Evolutionary conservation across 768 basidiomycete species (phyloP).

Genomic region (Nidularia pulvinata): DNA sequence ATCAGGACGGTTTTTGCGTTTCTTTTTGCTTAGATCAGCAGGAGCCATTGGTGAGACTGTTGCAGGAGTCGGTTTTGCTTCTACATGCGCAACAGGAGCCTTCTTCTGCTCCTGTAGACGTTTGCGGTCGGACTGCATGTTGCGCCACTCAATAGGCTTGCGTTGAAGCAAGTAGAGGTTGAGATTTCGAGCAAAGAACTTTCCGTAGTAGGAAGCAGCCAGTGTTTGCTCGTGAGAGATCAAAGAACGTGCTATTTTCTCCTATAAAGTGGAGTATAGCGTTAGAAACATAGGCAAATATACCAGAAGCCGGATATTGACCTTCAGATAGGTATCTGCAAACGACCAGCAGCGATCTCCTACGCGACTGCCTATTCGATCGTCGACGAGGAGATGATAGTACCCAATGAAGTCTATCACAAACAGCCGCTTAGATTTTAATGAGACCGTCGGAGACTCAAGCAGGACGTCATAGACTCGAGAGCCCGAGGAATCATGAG

Average conservation of each 20-base stretch:
- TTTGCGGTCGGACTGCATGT: constrained; percentile 53
- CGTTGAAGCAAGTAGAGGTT: constrained; percentile 79
- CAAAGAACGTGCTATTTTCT: constrained; percentile 88
- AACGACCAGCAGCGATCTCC: constrained; percentile 90
- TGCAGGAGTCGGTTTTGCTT: constrained; percentile 4
- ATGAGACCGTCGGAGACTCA: constrained; percentile 62
- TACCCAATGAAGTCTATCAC: constrained; percentile 77
- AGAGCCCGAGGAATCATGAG: constrained; percentile 61
- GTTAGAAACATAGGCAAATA: constrained; percentile 2
- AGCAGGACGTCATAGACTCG: constrained; percentile 81
- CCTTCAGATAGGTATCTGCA: constrained; percentile 93
- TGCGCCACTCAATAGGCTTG: constrained; percentile 84
- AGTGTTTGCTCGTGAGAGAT: constrained; percentile 71
- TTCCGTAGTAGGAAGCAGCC: constrained; percentile 80
- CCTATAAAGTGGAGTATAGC: constrained; percentile 39
- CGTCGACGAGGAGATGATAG: constrained; percentile 82
- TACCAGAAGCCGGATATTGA: constrained; percentile 25
- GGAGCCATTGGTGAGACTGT: constrained; percentile 7
- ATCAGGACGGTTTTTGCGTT: constrained; percentile 39
- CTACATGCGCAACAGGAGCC: background rate
- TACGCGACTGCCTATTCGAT: constrained; percentile 88
- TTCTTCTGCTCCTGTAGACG: constrained; percentile 8
- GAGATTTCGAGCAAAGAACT: constrained; percentile 81
- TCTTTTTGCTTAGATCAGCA: constrained; percentile 29
- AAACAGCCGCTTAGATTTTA: constrained; percentile 68